Conservation (phyloP, 2,329 filamentous ascomycete genomes). For the Fusarium metavorans region DNA sequence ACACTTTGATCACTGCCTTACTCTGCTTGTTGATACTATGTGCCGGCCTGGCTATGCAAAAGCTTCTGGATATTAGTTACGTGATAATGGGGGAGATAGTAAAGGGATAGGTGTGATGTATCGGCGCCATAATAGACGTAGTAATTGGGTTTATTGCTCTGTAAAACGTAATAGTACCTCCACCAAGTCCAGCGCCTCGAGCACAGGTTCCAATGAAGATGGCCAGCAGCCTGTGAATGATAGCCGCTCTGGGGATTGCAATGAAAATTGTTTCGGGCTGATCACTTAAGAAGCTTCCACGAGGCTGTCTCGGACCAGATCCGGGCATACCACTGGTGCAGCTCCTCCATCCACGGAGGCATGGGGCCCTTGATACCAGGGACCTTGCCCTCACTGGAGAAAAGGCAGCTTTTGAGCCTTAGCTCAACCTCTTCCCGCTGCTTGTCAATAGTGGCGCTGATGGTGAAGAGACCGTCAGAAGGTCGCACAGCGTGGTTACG, state of each 20-base stretch:
- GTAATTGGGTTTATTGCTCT: background rate
- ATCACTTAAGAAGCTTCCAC: constrained; percentile 51
- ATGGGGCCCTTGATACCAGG: constrained; percentile 50
- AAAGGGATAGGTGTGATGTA: background rate
- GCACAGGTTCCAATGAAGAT: background rate
- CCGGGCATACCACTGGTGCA: constrained; percentile 57
- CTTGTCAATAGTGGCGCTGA: constrained; percentile 70
- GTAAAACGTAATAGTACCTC: background rate
- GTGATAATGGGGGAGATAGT: too few species aligned
- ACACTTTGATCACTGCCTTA: background rate
- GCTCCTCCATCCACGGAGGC: constrained; percentile 44
- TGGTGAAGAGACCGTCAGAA: constrained; percentile 76
- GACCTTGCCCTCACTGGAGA: constrained; percentile 57
- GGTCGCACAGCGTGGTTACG: constrained; percentile 66
- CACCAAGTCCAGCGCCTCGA: background rate
- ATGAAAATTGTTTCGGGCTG: background rate
- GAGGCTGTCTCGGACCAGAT: constrained; percentile 55
- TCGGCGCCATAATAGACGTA: background rate
- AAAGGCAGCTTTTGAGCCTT: constrained; percentile 72
- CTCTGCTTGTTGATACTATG: background rate
- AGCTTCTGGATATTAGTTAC: too few species aligned
- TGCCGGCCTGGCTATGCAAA: background rate
- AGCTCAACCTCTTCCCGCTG: constrained; percentile 72
- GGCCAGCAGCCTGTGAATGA: background rate
- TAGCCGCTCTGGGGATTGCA: background rate